These are phyloP conservation scores for Thermoascus crustaceus DNA, from an alignment of 2,329 filamentous ascomycete species.

Conservation along the genomic window DNA sequence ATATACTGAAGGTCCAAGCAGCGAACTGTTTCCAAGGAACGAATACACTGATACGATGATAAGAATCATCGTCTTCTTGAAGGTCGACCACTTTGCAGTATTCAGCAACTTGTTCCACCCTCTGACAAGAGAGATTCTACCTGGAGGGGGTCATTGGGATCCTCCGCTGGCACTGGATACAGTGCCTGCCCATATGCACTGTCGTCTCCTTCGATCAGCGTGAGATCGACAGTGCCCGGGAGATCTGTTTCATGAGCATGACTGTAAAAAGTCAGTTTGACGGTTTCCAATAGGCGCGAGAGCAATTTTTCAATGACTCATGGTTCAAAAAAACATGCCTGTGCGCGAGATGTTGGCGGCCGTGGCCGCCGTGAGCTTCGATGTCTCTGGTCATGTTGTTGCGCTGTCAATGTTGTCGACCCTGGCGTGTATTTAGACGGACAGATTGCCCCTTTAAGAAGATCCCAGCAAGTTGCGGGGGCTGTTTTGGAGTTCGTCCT, in stretches of 20 bases:
- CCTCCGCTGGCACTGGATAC: slow-evolving; percentile 52
- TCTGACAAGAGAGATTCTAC: slow-evolving; percentile 17
- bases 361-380: background rate
- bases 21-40: slow-evolving; percentile 50
- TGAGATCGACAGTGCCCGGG: slow-evolving; percentile 50
- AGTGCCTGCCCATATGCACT: slow-evolving; percentile 53
- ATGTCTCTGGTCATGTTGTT: background rate
- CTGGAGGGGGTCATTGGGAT: slow-evolving; percentile 54
- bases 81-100: slow-evolving; percentile 40
- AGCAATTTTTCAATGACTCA: too few relatives aligned
- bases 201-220: slow-evolving; percentile 49
- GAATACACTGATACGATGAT: slow-evolving; percentile 48
- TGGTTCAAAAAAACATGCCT: slow-evolving; percentile 6
- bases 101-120: slow-evolving; percentile 1
- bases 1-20: slow-evolving; percentile 52
- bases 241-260: slow-evolving; percentile 50
- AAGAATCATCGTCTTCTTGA: slow-evolving; percentile 51
- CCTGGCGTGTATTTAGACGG: background rate
- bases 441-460: background rate
- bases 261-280: slow-evolving; percentile 21
- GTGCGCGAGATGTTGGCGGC: slow-evolving; percentile 6
- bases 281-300: slow-evolving; percentile 9
- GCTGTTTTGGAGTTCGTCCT: background rate
- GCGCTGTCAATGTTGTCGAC: background rate
- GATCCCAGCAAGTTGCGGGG: background rate